Evolutionary conservation across 2,329 filamentous ascomycete species (phyloP), one percentile per base, ranked within the genome.

Genomic region (Clarireedia monteithiana): DNA sequence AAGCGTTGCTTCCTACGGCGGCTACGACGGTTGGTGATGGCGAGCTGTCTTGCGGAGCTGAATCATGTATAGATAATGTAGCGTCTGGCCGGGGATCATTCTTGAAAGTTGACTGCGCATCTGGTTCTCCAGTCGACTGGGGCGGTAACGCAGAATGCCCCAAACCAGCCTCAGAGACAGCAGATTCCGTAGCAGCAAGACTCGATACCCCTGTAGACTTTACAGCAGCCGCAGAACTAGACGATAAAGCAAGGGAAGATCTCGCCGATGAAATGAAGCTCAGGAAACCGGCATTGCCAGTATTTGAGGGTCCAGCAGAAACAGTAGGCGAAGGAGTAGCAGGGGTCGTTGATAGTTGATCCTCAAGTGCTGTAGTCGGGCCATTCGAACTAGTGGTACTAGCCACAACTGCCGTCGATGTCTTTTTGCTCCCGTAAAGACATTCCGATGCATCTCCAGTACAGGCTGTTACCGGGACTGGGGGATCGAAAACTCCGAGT

Each of bases 401-500:
- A n/a, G 26, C 36, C 4, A 39, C 17, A 4, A 30, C 9, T 23
- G 24, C 38, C 24, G 34, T 27, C 10, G 44, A 40, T 12, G 26
- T 38, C n/a, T 51, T 40, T 6, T 36, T 30, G 4, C 36, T 44
- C 15, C 50, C 50, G 27, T 57, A 49, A 36, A 56, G 48, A 55
- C 53, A 55, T 34, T 17, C 52, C 46, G 40, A 46, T 53, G 51
- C 52, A 48, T 48, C 46, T 36, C 23, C 44, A 15, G 48, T 51
- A 36, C 55, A 59, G 12, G 70, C 64, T 7, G 68, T 67, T 12
- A 72, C 61, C 26, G 70, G 70, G 55, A 70, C 70, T 6, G 71
- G 70, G 4, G 70, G 70, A 53, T 73, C 71, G 59, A 72, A 72
- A 5, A 73, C 63, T 1, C 70, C 71, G 53, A 73, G 67, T 3